phyloP scores from a whole-genome alignment of 495 filamentous ascomycete species.

The Aspergillus heteromorphus region DNA sequence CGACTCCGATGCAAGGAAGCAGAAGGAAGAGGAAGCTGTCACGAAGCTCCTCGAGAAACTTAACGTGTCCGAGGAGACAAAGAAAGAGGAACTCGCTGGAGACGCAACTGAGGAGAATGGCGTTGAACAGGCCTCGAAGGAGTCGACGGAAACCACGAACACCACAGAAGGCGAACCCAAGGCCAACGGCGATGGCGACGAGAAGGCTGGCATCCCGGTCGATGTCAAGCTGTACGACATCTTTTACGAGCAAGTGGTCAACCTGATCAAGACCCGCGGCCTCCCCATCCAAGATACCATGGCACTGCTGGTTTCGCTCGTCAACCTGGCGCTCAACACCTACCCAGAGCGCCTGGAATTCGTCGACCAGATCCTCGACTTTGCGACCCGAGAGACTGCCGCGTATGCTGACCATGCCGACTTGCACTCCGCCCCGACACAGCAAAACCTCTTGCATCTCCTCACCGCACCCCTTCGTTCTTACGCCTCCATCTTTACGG shows the following conservation, averaged over 20 bases:
- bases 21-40: conserved; percentile 80
- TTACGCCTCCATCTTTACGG: conserved; percentile 91
- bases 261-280: conserved; percentile 82
- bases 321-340: conserved; percentile 90
- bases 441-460: conserved; percentile 82
- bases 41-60: conserved; percentile 69
- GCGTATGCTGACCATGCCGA: conserved; percentile 92
- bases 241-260: conserved; percentile 94
- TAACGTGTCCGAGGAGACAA: conserved; percentile 58
- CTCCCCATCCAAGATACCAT: conserved; percentile 93
- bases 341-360: conserved; percentile 91
- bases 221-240: conserved; percentile 93
- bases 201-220: conserved; percentile 64
- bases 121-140: conserved; percentile 32
- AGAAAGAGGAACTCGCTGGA: conserved; percentile 28
- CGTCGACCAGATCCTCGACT: conserved; percentile 87
- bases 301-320: conserved; percentile 82
- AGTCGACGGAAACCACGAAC: conserved; percentile 19
- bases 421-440: conserved; percentile 78
- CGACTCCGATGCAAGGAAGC: conserved; percentile 65
- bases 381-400: conserved; percentile 79
- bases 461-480: conserved; percentile 82
- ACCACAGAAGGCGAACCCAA: conserved; percentile 17
- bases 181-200: conserved; percentile 16
- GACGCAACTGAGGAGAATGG: conserved; percentile 43